These are phyloP conservation scores for Rutstroemia sp. DNA, from an alignment of 2,329 filamentous ascomycete genomes.

Conservation along the genomic window DNA sequence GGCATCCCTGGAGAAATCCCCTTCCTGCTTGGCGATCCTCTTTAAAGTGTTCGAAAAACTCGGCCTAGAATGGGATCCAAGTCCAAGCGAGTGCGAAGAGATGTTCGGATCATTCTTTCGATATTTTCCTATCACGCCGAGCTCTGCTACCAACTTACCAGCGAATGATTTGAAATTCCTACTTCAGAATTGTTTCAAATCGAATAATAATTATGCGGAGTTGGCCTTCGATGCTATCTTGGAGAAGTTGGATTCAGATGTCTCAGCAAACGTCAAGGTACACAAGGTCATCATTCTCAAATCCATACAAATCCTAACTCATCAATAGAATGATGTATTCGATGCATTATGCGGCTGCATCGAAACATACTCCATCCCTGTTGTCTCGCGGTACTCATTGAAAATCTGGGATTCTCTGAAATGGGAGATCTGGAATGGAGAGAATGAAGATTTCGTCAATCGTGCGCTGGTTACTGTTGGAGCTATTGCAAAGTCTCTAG, in stretches of 20 bases:
- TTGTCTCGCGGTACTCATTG: slow-evolving; percentile 15
- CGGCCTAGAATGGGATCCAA: slow-evolving; percentile 16
- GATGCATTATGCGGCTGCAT: slow-evolving; percentile 11
- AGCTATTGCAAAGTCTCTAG: slow-evolving; percentile 12
- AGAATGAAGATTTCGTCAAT: slow-evolving; percentile 25
- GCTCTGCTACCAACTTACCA: slow-evolving; percentile 6
- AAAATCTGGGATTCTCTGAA: slow-evolving; percentile 29
- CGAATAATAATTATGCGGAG: slow-evolving; percentile 21
- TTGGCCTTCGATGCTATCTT: slow-evolving; percentile 20
- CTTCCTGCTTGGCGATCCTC: slow-evolving; percentile 20
- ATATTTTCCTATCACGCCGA: slow-evolving; percentile 25
- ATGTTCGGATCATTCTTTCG: slow-evolving; percentile 24
- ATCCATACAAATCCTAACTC: not conserved
- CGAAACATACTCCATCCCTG: slow-evolving; percentile 18
- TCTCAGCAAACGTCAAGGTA: slow-evolving; percentile 27
- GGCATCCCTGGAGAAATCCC: slow-evolving; percentile 24
- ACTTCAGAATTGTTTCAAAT: slow-evolving; percentile 23
- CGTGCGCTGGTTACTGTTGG: slow-evolving; percentile 21
- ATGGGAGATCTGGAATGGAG: slow-evolving; percentile 29
- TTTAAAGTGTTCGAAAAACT: slow-evolving; percentile 22
- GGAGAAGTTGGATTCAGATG: slow-evolving; percentile 21
- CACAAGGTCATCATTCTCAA: not conserved
- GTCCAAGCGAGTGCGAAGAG: slow-evolving; percentile 8
- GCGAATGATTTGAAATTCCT: slow-evolving; percentile 18
- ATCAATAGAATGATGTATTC: slow-evolving; percentile 23